Conservation (phyloP, 1,139 yeast genomes). For the Hyphopichia fennica region DNA sequence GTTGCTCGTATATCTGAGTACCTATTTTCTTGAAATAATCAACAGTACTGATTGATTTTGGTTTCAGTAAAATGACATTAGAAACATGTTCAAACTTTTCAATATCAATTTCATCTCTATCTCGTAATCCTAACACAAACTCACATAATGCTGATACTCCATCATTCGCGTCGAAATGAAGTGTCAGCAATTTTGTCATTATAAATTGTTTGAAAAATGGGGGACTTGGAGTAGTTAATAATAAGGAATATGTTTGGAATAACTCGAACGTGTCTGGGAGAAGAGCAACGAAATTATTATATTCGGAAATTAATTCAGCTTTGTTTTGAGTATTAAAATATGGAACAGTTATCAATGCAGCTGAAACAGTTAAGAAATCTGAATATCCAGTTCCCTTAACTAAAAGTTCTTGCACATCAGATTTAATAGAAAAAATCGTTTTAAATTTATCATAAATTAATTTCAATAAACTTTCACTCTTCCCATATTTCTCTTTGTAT, state of each 20-base stretch:
- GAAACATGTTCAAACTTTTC: conserved; percentile 68
- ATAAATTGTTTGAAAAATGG: conserved; percentile 44
- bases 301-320: conserved; percentile 11
- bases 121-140: conserved; percentile 73
- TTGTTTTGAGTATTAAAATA: conserved; percentile 14
- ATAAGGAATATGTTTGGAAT: conserved; percentile 53
- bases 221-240: conserved; percentile 45
- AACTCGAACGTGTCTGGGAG: conserved; percentile 63
- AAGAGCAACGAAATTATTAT: conserved; percentile 13
- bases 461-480: conserved; percentile 27
- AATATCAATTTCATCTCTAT: conserved; percentile 64
- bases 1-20: conserved; percentile 54
- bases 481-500: conserved; percentile 3
- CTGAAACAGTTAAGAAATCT: conserved; percentile 59
- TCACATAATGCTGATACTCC: conserved; percentile 77
- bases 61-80: conserved; percentile 60
- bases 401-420: conserved; percentile 58
- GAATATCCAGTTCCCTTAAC: conserved; percentile 71
- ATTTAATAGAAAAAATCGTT: conserved; percentile 34
- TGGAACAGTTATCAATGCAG: conserved; percentile 52
- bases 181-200: conserved; percentile 44
- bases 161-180: conserved; percentile 58
- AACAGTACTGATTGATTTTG: conserved; percentile 45
- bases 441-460: conserved; percentile 35
- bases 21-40: conserved; percentile 60